Percentiles rank a stretch among this genome's conserved stretches.
phyloP scores from a whole-genome alignment of 2,329 filamentous ascomycete genomes.

The Neopestalotiopsis clavispora region DNA sequence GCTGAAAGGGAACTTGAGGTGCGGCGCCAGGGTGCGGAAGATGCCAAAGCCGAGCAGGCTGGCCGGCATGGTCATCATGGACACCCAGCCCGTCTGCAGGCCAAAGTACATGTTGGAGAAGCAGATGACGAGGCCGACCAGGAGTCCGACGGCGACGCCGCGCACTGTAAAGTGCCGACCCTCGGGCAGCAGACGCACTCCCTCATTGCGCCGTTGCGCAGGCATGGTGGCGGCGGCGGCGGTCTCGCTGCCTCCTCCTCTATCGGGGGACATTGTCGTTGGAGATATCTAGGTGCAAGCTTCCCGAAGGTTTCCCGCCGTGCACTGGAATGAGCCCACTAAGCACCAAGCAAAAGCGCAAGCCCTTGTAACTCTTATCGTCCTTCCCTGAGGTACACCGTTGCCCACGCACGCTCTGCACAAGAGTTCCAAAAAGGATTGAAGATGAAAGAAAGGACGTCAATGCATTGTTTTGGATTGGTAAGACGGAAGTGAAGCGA shows the following conservation, averaged over 20 bases:
- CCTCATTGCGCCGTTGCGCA: constrained; percentile 5
- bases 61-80: constrained; percentile 95
- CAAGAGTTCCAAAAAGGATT: not conserved
- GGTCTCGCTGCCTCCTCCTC: constrained; percentile 23
- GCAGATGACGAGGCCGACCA: constrained; percentile 88
- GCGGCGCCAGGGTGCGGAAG: constrained; percentile 78
- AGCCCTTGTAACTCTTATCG: not conserved
- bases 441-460: no score
- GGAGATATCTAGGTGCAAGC: not conserved
- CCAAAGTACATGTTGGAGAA: constrained; percentile 99
- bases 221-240: constrained; percentile 15
- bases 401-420: not conserved
- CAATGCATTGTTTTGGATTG: not conserved
- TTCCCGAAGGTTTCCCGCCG: not conserved
- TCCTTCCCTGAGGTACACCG: not conserved
- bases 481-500: not conserved
- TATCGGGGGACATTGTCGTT: constrained; percentile 32
- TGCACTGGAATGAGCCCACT: not conserved
- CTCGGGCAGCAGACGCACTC: constrained; percentile 35
- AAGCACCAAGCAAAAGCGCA: not conserved
- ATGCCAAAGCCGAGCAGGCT: constrained; percentile 93
- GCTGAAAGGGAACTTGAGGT: constrained; percentile 81
- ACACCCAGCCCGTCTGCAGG: constrained; percentile 77
- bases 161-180: constrained; percentile 82
- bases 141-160: constrained; percentile 77